Conservation (phyloP, 148 eudicot genomes). For the Vaccinium darrowii region DNA sequence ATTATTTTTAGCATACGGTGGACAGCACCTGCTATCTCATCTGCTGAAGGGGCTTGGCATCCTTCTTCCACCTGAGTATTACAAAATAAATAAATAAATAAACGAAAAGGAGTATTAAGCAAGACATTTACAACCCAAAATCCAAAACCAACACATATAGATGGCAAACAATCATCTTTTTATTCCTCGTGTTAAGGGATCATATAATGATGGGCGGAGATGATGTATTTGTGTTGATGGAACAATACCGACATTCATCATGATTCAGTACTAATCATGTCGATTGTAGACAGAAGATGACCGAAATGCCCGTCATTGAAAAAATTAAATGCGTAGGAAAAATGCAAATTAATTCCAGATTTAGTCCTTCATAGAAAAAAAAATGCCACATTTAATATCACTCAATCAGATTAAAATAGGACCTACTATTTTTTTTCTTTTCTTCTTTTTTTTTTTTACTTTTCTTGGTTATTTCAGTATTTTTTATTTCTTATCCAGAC, state of each 20-base stretch:
- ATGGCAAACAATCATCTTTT: neutral
- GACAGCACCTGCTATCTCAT: conserved; percentile 77
- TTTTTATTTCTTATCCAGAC: neutral
- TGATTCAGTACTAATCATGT: too few relatives aligned
- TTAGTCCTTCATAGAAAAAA: neutral
- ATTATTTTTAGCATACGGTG: conserved; percentile 87
- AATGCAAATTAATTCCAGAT: neutral
- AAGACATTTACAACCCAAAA: neutral
- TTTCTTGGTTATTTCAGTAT: neutral
- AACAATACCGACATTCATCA: neutral
- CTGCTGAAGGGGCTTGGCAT: conserved; percentile 71
- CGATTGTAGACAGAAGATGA: neutral
- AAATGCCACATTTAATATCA: too few relatives aligned
- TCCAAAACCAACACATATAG: neutral
- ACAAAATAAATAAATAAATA: neutral
- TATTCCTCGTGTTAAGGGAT: too few relatives aligned
- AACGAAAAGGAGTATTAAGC: neutral
- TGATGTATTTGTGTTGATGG: neutral
- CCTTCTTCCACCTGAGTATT: conserved; percentile 82
- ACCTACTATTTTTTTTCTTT: too few relatives aligned
- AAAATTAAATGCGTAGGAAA: neutral
- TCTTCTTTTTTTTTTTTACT: neutral
- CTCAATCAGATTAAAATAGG: too few relatives aligned
- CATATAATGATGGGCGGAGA: neutral
- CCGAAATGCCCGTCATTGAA: conserved; percentile 1